Percentiles rank a stretch among this genome's conserved stretches.
Conservation (phyloP, 192 early-diverging fungal species). For the Rhizophagus clarus region DNA sequence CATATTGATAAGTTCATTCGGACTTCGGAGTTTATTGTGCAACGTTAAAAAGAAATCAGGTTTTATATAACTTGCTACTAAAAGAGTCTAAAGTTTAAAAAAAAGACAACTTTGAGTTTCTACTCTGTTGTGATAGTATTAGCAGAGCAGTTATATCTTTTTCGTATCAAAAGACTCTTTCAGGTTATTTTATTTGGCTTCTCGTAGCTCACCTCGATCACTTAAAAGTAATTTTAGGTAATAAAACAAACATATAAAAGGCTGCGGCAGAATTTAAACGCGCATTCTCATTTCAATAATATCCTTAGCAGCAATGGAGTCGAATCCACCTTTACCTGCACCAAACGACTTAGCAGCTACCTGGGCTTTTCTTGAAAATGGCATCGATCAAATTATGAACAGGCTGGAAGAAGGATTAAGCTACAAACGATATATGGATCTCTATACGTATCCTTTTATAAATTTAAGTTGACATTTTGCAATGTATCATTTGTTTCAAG, state of each 20-base stretch:
- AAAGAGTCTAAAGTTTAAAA: not conserved
- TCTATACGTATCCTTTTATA: slow-evolving; percentile 73
- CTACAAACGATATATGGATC: slow-evolving; percentile 75
- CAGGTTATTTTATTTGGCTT: not conserved
- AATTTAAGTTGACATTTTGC: not conserved
- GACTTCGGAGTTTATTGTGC: not conserved
- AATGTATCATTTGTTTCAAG: not conserved
- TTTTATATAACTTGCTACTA: not conserved
- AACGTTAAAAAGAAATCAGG: not conserved
- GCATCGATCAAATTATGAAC: slow-evolving; percentile 82
- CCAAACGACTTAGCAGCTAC: slow-evolving; percentile 61
- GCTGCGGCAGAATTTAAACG: not conserved
- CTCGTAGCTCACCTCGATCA: not conserved
- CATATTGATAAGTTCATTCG: not conserved
- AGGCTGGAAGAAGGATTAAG: slow-evolving; percentile 74
- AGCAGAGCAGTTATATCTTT: not conserved
- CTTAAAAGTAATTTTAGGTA: not conserved
- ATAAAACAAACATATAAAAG: not conserved
- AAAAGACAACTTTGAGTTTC: not conserved
- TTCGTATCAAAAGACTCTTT: not conserved
- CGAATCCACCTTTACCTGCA: slow-evolving; percentile 47
- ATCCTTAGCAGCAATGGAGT: slow-evolving; percentile 19
- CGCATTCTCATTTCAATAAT: not conserved
- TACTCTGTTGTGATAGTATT: not conserved
- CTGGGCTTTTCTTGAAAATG: slow-evolving; percentile 75